Base-by-base conservation (phyloP, 2,329 filamentous ascomycete species). In the Sporothrix brasiliensis region DNA sequence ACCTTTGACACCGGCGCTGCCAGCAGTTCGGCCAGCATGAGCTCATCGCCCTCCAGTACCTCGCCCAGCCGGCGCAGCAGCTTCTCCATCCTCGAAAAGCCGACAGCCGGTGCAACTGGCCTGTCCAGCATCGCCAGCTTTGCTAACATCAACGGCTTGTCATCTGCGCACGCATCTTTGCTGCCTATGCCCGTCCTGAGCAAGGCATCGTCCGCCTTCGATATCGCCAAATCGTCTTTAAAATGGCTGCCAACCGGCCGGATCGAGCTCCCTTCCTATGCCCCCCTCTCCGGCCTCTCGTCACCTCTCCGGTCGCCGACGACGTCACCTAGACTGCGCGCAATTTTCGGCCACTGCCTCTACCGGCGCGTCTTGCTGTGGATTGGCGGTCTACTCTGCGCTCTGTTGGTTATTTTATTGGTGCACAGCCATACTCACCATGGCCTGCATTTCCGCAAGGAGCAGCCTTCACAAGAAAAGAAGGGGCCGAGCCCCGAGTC, bases 311-410 rank as follows among this genome's bases (percentile, higher is more conserved):
- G 44, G 16, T 34, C 60, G 11, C 50, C 65, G 24, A 49, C 69
- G 5, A 49, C 52, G 1, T 60, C 69, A n/a, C 70, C 71, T 2
- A 65, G 72, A 14, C 16, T 73, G 30, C 69, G 70, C 4, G 34
- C 82, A 7, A 73, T 87, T 14, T 75, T 87, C n/a, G 79, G 84
- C 16, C 82, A 85, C 74, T 85, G 82, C 74, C 78, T 86, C 49
- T 86, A 86, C 74, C 81, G 84, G 53, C 80, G 85, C 69, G 79
- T 87, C 24, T 77, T 87, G 56, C 77, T 85, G 75, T 87, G 85
- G 85, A 79, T 79, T 6, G 72, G 83, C n/a, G 77, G 80, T 16
- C 75, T 81, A 66, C 44, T 74, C 6, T 68, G 60, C 19, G 47
- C 68, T 11, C 10, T 76, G 4, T 60, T 75, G 14, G 30, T 75